Percentiles rank a stretch among this genome's conserved stretches.
Conservation (phyloP, 176 grass and related monocot genomes). For the Bonia amplexicaulis region DNA sequence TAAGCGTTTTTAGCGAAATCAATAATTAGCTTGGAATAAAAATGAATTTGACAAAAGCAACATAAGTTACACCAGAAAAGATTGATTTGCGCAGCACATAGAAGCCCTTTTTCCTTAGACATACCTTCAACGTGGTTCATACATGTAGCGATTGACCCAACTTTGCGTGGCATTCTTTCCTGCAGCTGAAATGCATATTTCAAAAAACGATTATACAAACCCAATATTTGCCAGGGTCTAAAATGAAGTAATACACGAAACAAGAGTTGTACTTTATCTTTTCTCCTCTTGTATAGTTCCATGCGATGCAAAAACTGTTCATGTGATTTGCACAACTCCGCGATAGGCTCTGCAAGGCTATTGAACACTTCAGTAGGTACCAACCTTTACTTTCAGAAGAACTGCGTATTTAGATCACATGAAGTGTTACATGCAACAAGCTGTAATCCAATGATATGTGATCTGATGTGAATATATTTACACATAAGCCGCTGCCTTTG, state of each 20-base stretch:
- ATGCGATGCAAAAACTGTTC: slow-evolving; percentile 69
- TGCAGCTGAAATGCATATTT: slow-evolving; percentile 33
- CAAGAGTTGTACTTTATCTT: slow-evolving; percentile 50
- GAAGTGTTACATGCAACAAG: not conserved
- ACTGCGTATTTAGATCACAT: not conserved
- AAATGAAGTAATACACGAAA: not conserved
- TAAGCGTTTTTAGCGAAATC: not conserved
- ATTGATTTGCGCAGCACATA: not conserved
- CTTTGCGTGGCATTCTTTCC: slow-evolving; percentile 41
- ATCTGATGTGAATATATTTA: not conserved
- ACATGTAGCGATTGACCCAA: slow-evolving; percentile 14
- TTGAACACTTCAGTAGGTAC: slow-evolving; percentile 22
- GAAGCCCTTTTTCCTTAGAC: not conserved
- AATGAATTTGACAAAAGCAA: not conserved
- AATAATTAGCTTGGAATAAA: not conserved
- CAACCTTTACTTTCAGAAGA: not conserved
- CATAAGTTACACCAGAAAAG: not conserved
- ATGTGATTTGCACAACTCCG: slow-evolving; percentile 78
- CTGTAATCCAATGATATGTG: not conserved
- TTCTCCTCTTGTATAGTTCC: slow-evolving; percentile 62
- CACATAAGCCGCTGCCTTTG: not conserved
- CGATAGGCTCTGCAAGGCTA: slow-evolving; percentile 80
- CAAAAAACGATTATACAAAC: slow-evolving; percentile 4
- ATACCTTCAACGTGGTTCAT: slow-evolving; percentile 32
- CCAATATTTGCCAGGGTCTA: not conserved